These are phyloP conservation scores for Monosporascus sp. DNA, from an alignment of 2,329 filamentous ascomycete species.

Conservation along the genomic window DNA sequence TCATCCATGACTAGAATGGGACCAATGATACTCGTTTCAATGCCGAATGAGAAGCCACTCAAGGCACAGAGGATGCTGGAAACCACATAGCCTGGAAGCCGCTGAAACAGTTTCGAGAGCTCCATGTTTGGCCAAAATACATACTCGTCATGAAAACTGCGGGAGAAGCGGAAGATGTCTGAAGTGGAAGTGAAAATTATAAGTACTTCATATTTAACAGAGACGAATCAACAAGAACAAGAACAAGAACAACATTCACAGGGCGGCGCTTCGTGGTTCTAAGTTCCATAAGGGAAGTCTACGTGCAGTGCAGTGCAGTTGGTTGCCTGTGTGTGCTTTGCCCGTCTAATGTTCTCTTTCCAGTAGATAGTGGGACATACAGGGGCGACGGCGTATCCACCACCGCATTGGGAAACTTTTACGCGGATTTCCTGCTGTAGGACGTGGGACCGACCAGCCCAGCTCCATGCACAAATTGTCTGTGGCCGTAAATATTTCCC, in stretches of 20 bases:
- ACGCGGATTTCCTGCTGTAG: background rate
- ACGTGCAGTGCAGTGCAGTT: background rate
- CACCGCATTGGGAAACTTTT: background rate
- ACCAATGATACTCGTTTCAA: constrained; percentile 10
- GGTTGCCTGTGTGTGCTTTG: background rate
- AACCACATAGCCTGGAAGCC: background rate
- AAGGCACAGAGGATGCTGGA: background rate
- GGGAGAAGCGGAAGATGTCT: no score
- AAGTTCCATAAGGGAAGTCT: background rate
- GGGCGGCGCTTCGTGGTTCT: background rate
- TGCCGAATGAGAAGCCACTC: background rate
- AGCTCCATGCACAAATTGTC: background rate
- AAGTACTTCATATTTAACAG: background rate
- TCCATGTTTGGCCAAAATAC: background rate
- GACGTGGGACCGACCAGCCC: background rate
- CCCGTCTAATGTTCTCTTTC: background rate
- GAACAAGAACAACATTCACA: background rate
- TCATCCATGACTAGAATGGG: constrained; percentile 8
- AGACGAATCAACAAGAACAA: no score
- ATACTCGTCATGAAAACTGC: background rate
- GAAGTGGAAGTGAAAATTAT: background rate
- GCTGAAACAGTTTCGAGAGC: background rate
- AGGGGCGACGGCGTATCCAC: background rate
- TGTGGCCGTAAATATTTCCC: background rate
- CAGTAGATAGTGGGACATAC: background rate